Conservation (phyloP, 1,139 yeast species). For the Hansenula anomala region DNA sequence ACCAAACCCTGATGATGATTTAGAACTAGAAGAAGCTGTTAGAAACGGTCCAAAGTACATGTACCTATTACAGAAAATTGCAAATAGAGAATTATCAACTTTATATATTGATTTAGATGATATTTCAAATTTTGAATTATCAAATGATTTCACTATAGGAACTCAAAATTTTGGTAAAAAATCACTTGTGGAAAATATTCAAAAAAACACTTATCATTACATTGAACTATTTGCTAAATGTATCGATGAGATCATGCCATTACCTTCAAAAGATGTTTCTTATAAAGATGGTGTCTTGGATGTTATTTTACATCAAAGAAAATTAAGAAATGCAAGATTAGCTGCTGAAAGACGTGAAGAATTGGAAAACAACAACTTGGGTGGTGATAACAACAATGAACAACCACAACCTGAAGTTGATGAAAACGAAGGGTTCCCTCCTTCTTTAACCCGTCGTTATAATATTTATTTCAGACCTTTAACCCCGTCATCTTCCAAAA, state of each 20-base stretch:
- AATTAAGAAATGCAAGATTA: slow-evolving; percentile 70
- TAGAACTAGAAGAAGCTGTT: slow-evolving; percentile 17
- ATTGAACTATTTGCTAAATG: slow-evolving; percentile 70
- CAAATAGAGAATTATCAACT: slow-evolving; percentile 74
- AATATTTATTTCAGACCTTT: slow-evolving; percentile 82
- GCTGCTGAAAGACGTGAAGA: slow-evolving; percentile 64
- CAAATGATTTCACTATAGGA: slow-evolving; percentile 26
- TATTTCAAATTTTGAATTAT: slow-evolving; percentile 54
- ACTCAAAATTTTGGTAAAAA: slow-evolving; percentile 20
- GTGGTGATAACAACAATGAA: slow-evolving; percentile 22
- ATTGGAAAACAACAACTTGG: slow-evolving; percentile 26
- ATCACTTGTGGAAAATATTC: slow-evolving; percentile 51
- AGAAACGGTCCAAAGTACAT: slow-evolving; percentile 68
- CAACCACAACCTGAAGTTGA: slow-evolving; percentile 15
- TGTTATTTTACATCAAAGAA: slow-evolving; percentile 87
- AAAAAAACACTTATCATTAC: slow-evolving; percentile 73
- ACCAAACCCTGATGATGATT: slow-evolving; percentile 18
- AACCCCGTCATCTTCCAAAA: slow-evolving; percentile 30
- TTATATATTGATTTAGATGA: slow-evolving; percentile 81
- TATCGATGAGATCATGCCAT: slow-evolving; percentile 80
- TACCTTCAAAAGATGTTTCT: slow-evolving; percentile 69
- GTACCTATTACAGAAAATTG: slow-evolving; percentile 69
- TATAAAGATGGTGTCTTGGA: slow-evolving; percentile 91
- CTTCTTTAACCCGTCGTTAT: slow-evolving; percentile 83
- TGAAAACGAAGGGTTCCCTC: slow-evolving; percentile 61